phyloP scores from a whole-genome alignment of 495 filamentous ascomycete species.

The Annulohypoxylon bovei region DNA sequence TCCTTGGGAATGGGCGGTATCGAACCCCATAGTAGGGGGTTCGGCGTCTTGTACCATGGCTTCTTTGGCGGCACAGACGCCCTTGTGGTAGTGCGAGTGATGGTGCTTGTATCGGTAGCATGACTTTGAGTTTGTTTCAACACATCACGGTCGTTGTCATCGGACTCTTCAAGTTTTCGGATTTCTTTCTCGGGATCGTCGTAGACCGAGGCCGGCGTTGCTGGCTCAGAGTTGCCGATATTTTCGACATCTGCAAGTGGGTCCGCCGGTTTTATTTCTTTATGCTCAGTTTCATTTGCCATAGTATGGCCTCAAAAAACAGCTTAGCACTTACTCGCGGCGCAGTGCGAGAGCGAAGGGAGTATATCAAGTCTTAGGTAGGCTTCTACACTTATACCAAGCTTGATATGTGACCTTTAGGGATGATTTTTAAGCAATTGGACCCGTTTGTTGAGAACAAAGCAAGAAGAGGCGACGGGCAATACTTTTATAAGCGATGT shows the following conservation, averaged over 20 bases:
- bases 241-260: conserved; percentile 34
- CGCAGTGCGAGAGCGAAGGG: conserved; percentile 14
- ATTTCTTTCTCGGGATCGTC: conserved; percentile 44
- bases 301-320: conserved; percentile 32
- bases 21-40: conserved; percentile 69
- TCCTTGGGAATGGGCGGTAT: conserved; percentile 69
- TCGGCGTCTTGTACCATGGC: conserved; percentile 68
- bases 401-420: neutral
- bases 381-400: neutral
- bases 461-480: conserved; percentile 4
- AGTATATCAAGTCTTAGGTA: conserved; percentile 5
- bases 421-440: neutral
- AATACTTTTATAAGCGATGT: conserved; percentile 17
- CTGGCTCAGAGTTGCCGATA: conserved; percentile 30
- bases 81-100: conserved; percentile 39
- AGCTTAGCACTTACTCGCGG: conserved; percentile 13
- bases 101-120: conserved; percentile 57
- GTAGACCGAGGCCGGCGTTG: conserved; percentile 19
- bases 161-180: conserved; percentile 39
- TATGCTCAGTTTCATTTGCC: conserved; percentile 44
- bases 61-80: conserved; percentile 52
- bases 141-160: conserved; percentile 44
- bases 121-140: conserved; percentile 55
- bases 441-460: conserved; percentile 9
- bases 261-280: conserved; percentile 39